phyloP scores from a whole-genome alignment of 225 moss, liverwort and hornwort species.

The Physcomitrellopsis africana region DNA sequence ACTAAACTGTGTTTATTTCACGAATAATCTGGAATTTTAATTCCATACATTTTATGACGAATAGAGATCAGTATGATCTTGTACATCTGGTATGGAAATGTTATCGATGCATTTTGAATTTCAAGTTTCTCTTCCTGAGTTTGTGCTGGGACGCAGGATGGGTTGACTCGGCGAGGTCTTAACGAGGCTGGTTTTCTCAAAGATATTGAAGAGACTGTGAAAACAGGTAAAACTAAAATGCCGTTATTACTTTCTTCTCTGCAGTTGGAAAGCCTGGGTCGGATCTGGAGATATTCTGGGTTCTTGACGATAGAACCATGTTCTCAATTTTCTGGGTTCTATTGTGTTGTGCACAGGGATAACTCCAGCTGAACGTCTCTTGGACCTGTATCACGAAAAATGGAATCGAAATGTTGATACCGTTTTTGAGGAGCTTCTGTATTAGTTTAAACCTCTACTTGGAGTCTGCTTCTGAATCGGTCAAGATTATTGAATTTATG shows the following conservation, averaged over 20 bases:
- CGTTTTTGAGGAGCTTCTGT: conserved; percentile 69
- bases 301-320: background rate
- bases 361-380: conserved; percentile 64
- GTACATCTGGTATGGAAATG: background rate
- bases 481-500: too few species aligned
- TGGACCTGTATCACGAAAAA: conserved; percentile 68
- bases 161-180: conserved; percentile 74
- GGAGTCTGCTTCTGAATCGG: conserved; percentile 6
- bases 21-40: background rate
- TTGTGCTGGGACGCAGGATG: conserved; percentile 54
- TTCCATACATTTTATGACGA: background rate
- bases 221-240: conserved; percentile 53
- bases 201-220: conserved; percentile 81
- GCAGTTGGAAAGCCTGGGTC: too few species aligned
- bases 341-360: conserved; percentile 48
- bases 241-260: background rate
- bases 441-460: conserved; percentile 29
- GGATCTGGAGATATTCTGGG: too few species aligned
- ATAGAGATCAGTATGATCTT: background rate
- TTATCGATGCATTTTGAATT: background rate
- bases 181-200: conserved; percentile 77
- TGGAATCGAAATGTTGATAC: conserved; percentile 70
- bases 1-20: background rate
- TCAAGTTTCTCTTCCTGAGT: background rate
- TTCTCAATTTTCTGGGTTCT: background rate